Conservation (phyloP, 441 rosid species). For the Theobroma grandiflorum region DNA sequence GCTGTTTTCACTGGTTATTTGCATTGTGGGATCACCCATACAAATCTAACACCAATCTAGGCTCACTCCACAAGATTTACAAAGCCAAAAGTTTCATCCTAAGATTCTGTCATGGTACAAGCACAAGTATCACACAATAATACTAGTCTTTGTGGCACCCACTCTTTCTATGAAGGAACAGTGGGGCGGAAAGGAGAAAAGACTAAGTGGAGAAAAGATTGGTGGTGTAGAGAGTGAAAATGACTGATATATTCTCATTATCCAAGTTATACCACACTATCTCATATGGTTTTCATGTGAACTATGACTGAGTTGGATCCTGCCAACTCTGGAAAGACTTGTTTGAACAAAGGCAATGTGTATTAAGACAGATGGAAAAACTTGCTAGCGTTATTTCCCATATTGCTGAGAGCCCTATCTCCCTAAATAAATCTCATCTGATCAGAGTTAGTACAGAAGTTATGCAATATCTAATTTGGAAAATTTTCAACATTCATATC, state of each 20-base stretch:
- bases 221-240: not conserved
- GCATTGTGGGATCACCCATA: not conserved
- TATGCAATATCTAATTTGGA: not conserved
- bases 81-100: not conserved
- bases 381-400: not conserved
- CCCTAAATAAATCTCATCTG: not conserved
- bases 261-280: not conserved
- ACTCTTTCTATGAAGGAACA: not conserved
- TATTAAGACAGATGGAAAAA: not conserved
- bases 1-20: not conserved
- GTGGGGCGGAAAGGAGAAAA: not conserved
- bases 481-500: constrained; percentile 6
- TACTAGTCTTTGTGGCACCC: not conserved
- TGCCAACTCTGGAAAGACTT: not conserved
- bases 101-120: not conserved
- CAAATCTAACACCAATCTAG: not conserved
- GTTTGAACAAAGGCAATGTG: not conserved
- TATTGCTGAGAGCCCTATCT: not conserved
- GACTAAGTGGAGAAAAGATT: not conserved
- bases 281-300: not conserved
- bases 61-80: not conserved
- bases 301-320: not conserved
- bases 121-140: not conserved
- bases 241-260: not conserved
- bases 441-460: not conserved